Percentiles rank a stretch among this genome's conserved stretches.
phyloP scores from a whole-genome alignment of 192 early-diverging fungal species.

The Podila horticola region DNA sequence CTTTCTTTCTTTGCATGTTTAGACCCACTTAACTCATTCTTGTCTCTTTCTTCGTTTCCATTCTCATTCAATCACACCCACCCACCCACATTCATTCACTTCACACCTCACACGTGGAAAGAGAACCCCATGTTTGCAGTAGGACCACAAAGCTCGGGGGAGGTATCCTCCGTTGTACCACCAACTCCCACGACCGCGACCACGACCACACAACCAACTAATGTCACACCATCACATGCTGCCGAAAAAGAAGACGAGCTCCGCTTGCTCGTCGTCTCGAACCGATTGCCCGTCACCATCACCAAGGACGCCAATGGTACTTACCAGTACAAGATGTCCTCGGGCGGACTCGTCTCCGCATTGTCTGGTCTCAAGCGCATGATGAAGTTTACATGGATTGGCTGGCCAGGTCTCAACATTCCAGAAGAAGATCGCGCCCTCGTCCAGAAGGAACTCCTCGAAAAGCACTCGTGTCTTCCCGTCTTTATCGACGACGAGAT shows the following conservation, averaged over 20 bases:
- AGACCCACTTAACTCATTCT: too few relatives aligned
- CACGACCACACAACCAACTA: neutral
- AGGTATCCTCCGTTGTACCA: neutral
- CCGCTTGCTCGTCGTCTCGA: conserved; percentile 92
- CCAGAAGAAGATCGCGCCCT: conserved; percentile 81
- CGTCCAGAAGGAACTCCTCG: conserved; percentile 74
- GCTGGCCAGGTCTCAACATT: conserved; percentile 95
- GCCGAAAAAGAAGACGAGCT: conserved; percentile 35
- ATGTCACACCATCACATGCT: conserved; percentile 1
- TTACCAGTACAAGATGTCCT: conserved; percentile 82
- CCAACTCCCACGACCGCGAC: too few relatives aligned
- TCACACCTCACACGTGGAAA: too few relatives aligned
- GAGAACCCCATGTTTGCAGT: too few relatives aligned
- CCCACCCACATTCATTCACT: too few relatives aligned
- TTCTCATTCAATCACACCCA: too few relatives aligned
- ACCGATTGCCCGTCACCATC: conserved; percentile 96
- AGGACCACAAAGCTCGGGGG: neutral
- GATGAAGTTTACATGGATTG: conserved; percentile 99
- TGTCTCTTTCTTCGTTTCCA: too few relatives aligned
- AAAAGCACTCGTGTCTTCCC: conserved; percentile 88
- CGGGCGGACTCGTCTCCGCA: conserved; percentile 97
- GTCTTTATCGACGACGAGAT: conserved; percentile 95
- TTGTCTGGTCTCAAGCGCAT: conserved; percentile 94
- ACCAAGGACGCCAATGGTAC: conserved; percentile 64
- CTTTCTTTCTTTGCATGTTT: too few relatives aligned